These are phyloP conservation scores for Mycena capillaripes DNA, from an alignment of 768 basidiomycete genomes.

Conservation along the genomic window DNA sequence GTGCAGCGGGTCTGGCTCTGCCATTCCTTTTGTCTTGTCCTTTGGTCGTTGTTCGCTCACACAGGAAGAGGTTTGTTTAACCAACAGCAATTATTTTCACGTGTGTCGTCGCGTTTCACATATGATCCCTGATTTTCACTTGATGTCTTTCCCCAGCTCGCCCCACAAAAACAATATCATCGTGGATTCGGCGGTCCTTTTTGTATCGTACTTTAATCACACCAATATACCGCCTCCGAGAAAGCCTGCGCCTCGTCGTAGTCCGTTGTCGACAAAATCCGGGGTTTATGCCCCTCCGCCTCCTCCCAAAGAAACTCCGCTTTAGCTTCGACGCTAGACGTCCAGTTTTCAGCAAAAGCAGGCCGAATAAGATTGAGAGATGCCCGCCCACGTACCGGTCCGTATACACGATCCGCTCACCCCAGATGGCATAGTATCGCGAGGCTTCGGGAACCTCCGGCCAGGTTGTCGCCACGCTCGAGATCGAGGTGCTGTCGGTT, in stretches of 20 bases:
- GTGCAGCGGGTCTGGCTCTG: no score
- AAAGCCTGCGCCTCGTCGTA: not conserved
- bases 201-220: not conserved
- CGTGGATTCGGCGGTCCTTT: no score
- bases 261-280: not conserved
- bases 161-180: no score
- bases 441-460: not conserved
- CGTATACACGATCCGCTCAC: not conserved
- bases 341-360: not conserved
- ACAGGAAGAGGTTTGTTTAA: no score
- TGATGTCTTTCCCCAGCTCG: no score
- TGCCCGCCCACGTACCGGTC: not conserved
- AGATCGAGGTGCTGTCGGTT: not conserved
- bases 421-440: not conserved
- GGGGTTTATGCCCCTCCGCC: not conserved
- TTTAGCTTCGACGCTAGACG: not conserved
- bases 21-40: no score
- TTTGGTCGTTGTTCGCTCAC: no score
- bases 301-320: not conserved
- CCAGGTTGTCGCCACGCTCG: not conserved
- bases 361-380: not conserved
- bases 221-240: not conserved
- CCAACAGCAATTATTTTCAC: no score
- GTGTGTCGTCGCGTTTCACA: no score
- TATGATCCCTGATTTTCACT: no score